Base-by-base conservation (phyloP, 2,329 filamentous ascomycete species). In the Dactylonectria estremocensis region DNA sequence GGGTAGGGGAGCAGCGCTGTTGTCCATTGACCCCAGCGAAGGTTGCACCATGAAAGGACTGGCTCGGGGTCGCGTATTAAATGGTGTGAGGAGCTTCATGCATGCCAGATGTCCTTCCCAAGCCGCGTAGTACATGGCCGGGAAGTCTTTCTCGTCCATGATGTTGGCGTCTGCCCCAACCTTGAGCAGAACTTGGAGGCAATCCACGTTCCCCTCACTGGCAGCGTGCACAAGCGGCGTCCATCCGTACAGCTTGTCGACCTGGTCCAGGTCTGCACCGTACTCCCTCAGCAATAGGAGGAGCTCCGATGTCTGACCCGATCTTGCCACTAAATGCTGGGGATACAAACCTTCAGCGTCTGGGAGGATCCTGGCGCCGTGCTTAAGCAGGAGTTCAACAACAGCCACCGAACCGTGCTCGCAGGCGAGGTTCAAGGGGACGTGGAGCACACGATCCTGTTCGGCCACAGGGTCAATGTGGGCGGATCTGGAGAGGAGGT, bases 101-200 rank as follows among this genome's bases (percentile, higher is more conserved):
- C 96, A 98, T 76, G 95, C 92, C 61, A 98, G 83, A 78, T 98
- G 94, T 0, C 96, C 96, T 83, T 99, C 96, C 96, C 96, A 99
- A 0, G 95, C 95, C 14, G 96, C 96, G 81, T 99, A 99, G 81
- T 99, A 99, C 91, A 98, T 95, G 31, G 96, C 95, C 2, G 95
- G 94, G 4, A 98, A 87, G 16, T 91, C 92, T 78, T 98, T 99
- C 82, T 99, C 96, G 77, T 99, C 96, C 49, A 94, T 83, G 61
- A 95, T 93, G 71, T 91, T 91, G 1, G 92, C 89, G 75, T 97
- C 90, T 3, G 92, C 95, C 8, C 93, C 92, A 69, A 93, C 90
- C 60, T 94, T 90, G 11, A 99, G 86, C 4, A 99, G 86, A 1
- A 91, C 93, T 72, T 94, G 89, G 49, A 99, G 85, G 77, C 95